These are phyloP conservation scores for Babesia ovis DNA, from an alignment of 169 alveolate species.

Conservation along the genomic window DNA sequence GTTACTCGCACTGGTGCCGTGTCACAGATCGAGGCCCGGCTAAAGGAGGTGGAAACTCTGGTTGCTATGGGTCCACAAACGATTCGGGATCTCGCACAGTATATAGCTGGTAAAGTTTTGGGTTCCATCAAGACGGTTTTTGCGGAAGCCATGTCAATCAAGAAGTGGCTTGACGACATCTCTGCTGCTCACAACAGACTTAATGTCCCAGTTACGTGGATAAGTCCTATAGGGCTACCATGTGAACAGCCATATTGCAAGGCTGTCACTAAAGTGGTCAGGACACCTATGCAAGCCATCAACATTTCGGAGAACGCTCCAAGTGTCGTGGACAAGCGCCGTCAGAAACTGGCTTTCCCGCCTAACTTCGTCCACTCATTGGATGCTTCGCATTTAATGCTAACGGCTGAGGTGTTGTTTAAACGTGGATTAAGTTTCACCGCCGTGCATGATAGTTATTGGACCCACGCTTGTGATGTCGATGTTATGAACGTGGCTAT, in stretches of 20 bases:
- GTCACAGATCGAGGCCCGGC: constrained; percentile 68
- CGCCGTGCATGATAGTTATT: constrained; percentile 95
- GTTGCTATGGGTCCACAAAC: constrained; percentile 53
- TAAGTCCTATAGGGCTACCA: constrained; percentile 92
- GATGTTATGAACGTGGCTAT: constrained; percentile 84
- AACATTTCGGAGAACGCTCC: constrained; percentile 73
- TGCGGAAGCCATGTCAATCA: constrained; percentile 90
- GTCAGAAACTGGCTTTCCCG: constrained; percentile 94
- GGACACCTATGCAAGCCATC: constrained; percentile 85
- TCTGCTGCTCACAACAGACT: constrained; percentile 86
- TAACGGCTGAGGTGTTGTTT: constrained; percentile 88
- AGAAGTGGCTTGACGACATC: constrained; percentile 92
- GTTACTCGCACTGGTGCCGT: constrained; percentile 93
- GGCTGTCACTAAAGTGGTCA: constrained; percentile 74
- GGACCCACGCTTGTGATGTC: constrained; percentile 94
- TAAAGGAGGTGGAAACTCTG: constrained; percentile 56
- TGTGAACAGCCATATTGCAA: constrained; percentile 93
- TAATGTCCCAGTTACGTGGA: constrained; percentile 93
- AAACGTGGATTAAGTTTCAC: constrained; percentile 82
- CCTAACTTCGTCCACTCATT: constrained; percentile 95
- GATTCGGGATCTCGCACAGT: constrained; percentile 66
- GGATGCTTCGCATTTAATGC: constrained; percentile 95
- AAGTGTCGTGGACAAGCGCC: constrained; percentile 75
- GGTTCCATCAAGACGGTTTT: constrained; percentile 91
- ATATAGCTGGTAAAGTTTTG: constrained; percentile 88